A percentile compares a stretch with the other conserved stretches of the same genome.
These are phyloP conservation scores for Globisporangium abappressorium DNA, from an alignment of 352 stramenopile species.

Conservation along the genomic window DNA sequence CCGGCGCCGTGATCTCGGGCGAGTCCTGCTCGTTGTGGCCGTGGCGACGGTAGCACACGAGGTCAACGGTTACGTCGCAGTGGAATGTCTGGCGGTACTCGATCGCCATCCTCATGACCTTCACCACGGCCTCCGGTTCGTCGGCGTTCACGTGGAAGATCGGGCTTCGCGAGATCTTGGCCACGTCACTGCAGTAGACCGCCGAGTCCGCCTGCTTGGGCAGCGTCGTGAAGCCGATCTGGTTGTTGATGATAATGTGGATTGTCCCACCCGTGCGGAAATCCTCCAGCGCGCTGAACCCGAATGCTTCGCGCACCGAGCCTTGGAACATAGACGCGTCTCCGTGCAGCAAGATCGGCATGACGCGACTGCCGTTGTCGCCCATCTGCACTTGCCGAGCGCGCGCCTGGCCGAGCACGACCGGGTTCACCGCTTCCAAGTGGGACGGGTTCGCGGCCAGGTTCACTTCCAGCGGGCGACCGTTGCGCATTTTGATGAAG, in stretches of 20 bases:
- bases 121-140: conserved; percentile 92
- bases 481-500: conserved; percentile 62
- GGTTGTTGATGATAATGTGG: conserved; percentile 99
- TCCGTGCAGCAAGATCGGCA: conserved; percentile 98
- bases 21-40: conserved; percentile 98
- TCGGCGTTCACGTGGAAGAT: conserved; percentile 97
- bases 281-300: conserved; percentile 87
- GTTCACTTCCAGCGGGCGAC: conserved; percentile 65
- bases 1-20: conserved; percentile 82
- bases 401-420: conserved; percentile 95
- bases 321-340: conserved; percentile 86
- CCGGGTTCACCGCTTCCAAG: conserved; percentile 97
- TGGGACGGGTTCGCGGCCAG: conserved; percentile 99
- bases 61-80: conserved; percentile 97
- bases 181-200: conserved; percentile 97
- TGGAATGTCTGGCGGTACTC: conserved; percentile 91
- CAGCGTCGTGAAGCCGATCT: conserved; percentile 98
- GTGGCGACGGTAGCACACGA: conserved; percentile 98
- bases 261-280: conserved; percentile 98
- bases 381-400: conserved; percentile 91
- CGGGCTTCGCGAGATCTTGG: conserved; percentile 94
- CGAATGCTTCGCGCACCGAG: conserved; percentile 78
- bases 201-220: conserved; percentile 96
- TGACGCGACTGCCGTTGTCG: conserved; percentile 84
- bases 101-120: conserved; percentile 91